Percentiles rank a stretch among this genome's conserved stretches.
Conservation (phyloP, 306 rosid genomes). For the Hippophae rhamnoides region DNA sequence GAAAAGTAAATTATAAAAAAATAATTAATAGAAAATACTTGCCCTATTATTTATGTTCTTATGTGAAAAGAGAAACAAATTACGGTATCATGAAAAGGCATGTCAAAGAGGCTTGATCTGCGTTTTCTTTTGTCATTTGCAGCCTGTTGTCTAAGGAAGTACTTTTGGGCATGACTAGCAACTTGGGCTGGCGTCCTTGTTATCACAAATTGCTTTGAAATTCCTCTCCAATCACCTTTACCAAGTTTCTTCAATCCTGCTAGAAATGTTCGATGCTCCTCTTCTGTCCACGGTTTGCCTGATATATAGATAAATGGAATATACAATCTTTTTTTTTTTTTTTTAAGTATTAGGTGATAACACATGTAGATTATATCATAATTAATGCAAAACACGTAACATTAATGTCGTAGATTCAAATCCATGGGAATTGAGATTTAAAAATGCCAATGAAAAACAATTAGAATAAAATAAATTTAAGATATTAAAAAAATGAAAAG, state of each 20-base stretch:
- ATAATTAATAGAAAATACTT: neutral
- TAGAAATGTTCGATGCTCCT: conserved; percentile 46
- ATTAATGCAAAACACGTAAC: neutral
- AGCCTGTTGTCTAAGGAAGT: conserved; percentile 32
- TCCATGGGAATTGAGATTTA: neutral
- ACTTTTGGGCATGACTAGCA: conserved; percentile 71
- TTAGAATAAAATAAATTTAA: neutral
- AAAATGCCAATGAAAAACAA: neutral
- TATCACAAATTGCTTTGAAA: conserved; percentile 37
- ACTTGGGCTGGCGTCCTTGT: conserved; percentile 52
- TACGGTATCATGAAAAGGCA: conserved; percentile 16
- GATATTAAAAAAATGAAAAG: neutral
- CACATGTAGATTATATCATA: too few species aligned
- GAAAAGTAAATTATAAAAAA: neutral
- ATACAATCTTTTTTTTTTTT: too few species aligned
- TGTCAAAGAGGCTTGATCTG: conserved; percentile 51
- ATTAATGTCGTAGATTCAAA: neutral
- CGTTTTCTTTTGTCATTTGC: conserved; percentile 31
- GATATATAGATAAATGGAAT: neutral
- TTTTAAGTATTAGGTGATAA: too few species aligned
- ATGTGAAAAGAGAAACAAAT: neutral
- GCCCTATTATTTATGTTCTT: neutral
- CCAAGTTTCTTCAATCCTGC: conserved; percentile 39
- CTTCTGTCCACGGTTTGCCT: conserved; percentile 49
- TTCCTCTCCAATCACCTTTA: conserved; percentile 63